These are phyloP conservation scores for Botrytis galanthina DNA, from an alignment of 2,329 filamentous ascomycete genomes.

Conservation along the genomic window DNA sequence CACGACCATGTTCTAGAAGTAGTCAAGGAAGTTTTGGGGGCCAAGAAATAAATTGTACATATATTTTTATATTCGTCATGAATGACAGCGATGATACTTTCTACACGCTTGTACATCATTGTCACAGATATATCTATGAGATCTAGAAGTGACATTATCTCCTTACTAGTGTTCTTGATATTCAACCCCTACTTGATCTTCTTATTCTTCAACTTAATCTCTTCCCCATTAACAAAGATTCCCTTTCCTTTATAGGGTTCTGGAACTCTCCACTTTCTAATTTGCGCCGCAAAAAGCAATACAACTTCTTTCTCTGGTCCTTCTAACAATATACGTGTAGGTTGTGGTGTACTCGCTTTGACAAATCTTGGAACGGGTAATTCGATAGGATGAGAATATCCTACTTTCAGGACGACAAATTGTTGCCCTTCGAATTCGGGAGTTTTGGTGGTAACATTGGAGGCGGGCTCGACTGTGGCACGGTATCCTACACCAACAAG, in stretches of 20 bases:
- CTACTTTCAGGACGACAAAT: constrained; percentile 91
- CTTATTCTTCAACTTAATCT: constrained; percentile 97
- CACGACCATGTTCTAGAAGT: constrained; percentile 75
- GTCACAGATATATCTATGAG: constrained; percentile 6
- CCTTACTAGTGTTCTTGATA: constrained; percentile 28
- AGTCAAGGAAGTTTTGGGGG: constrained; percentile 72
- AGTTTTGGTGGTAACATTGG: constrained; percentile 57
- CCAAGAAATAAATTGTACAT: constrained; percentile 39
- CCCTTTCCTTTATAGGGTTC: constrained; percentile 99
- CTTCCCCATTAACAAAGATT: constrained; percentile 96
- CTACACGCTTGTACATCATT: constrained; percentile 11
- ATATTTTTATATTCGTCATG: constrained; percentile 6
- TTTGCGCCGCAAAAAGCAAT: constrained; percentile 86
- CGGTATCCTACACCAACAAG: constrained; percentile 95
- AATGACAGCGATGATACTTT: constrained; percentile 4
- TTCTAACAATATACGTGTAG: constrained; percentile 87
- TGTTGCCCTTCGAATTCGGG: constrained; percentile 76
- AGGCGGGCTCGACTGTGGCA: constrained; percentile 74
- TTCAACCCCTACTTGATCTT: constrained; percentile 71
- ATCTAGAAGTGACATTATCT: constrained; percentile 29
- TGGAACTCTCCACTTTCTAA: constrained; percentile 82
- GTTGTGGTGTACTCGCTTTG: constrained; percentile 82
- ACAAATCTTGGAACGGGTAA: constrained; percentile 79
- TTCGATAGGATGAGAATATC: constrained; percentile 94
- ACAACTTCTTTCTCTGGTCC: constrained; percentile 82